Evolutionary conservation across 805 yeast genomes (phyloP), one percentile per base, ranked within the genome.

Genomic region (Candida vaughaniae): DNA sequence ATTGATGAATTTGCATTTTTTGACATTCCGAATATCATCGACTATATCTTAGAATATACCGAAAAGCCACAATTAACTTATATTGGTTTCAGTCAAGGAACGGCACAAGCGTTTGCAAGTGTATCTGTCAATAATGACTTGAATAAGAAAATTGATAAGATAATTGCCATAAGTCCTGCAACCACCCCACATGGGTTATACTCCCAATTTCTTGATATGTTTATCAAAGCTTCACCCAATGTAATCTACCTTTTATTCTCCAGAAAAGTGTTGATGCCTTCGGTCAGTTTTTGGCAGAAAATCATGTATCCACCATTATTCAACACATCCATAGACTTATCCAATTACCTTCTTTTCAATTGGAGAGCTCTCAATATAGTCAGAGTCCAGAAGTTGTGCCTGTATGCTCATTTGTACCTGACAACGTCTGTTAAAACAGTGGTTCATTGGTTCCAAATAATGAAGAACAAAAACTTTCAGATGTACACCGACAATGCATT

Each of bases 361-460:
- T 91, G 99, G 99, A 70, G 67, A 33, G 75, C 90, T 6, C 29
- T 45, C 4, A 87, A 91, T 60, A 91, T 93, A 46, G 64, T 78
- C 22, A 68, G 73, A 41, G 62, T 77, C 27, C 96, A 90, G 59
- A 91, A 90, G 55, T 63, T 79, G 32, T 73, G 85, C n/a, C 75
- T 86, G 11, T 91, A 87, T 59, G 78, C 87, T 12, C 97, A 93
- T 57, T 67, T 91, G 37, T 91, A 90, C 62, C 85, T 96, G 2
- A 84, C 95, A 16, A 88, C 98, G 0, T 80, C 90, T 2, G 98
- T 90, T 17, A 91, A 90, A 59, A 77, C 85, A 7, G 89, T 88
- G 30, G 97, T 89, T n/a, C 96, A 88, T 60, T 88, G 96, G 96
- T 87, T 88, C 52, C 96, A 88, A 61, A 90, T 91, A 36, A 85